Conservation (phyloP, 352 stramenopile species). For the Phytophthora pseudosyringae region DNA sequence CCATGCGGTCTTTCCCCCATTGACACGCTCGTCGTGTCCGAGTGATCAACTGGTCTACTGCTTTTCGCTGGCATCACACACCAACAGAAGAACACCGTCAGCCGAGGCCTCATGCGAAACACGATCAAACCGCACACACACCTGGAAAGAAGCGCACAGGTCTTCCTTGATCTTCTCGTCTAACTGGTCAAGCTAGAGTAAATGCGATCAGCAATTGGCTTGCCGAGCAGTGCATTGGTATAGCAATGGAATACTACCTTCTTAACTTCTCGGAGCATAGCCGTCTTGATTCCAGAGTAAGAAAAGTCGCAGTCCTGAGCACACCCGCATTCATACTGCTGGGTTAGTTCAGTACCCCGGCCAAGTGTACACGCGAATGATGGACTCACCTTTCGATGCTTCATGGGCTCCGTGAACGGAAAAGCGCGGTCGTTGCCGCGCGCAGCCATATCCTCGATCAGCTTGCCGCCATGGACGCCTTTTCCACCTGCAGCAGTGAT, state of each 20-base stretch:
- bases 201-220: too few relatives aligned
- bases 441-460: constrained; percentile 94
- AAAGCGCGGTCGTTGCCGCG: constrained; percentile 92
- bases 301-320: constrained; percentile 96
- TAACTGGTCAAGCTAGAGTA: constrained; percentile 50
- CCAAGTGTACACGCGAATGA: constrained; percentile 1
- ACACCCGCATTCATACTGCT: neutral
- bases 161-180: constrained; percentile 75
- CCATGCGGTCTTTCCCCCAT: constrained; percentile 69
- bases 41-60: constrained; percentile 64
- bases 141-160: constrained; percentile 95
- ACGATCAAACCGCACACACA: constrained; percentile 11
- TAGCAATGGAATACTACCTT: constrained; percentile 36
- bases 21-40: constrained; percentile 90
- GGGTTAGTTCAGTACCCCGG: neutral
- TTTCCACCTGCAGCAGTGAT: constrained; percentile 58
- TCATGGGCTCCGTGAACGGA: constrained; percentile 93
- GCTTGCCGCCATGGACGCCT: constrained; percentile 88
- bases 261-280: constrained; percentile 88
- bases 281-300: constrained; percentile 98
- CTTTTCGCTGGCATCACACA: constrained; percentile 38
- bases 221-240: neutral
- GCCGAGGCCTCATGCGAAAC: neutral
- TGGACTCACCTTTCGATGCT: constrained; percentile 58
- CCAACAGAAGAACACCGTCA: neutral